phyloP scores from a whole-genome alignment of 768 basidiomycete species.

The Gloeostereum incarnatum region DNA sequence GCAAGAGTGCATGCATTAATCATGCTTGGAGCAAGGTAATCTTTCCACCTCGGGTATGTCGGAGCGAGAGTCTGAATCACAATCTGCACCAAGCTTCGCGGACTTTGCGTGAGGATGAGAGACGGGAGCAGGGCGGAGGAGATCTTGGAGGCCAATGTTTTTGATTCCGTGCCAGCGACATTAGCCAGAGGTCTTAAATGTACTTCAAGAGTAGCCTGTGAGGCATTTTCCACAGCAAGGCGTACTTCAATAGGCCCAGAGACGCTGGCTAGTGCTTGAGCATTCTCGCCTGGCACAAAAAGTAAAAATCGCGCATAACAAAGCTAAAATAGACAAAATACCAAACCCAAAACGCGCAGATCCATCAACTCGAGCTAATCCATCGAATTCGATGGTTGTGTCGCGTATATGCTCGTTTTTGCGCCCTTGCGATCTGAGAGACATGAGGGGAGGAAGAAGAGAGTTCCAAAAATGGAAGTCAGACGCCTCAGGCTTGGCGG shows the following conservation, averaged over 20 bases:
- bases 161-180: slow-evolving; percentile 63
- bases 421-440: not conserved
- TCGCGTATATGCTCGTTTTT: not conserved
- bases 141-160: slow-evolving; percentile 44
- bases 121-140: slow-evolving; percentile 50
- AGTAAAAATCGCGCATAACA: slow-evolving; percentile 6
- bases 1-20: slow-evolving; percentile 68
- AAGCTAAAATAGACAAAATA: slow-evolving; percentile 16
- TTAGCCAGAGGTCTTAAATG: slow-evolving; percentile 59
- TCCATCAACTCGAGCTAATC: slow-evolving; percentile 64
- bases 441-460: too few species aligned
- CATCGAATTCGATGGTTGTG: slow-evolving; percentile 30
- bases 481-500: too few species aligned
- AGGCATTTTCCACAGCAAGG: slow-evolving; percentile 57
- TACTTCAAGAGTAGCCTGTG: slow-evolving; percentile 70
- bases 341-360: slow-evolving; percentile 68
- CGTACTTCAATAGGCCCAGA: slow-evolving; percentile 79
- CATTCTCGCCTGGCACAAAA: slow-evolving; percentile 19
- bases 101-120: slow-evolving; percentile 57
- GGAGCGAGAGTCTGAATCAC: slow-evolving; percentile 53
- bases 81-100: slow-evolving; percentile 70
- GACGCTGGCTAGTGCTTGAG: slow-evolving; percentile 53
- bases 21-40: slow-evolving; percentile 47
- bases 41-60: slow-evolving; percentile 20
- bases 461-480: too few species aligned